Evolutionary conservation across 1,284 basidiomycete species (phyloP).

Genomic region (Stygiomarasmius scandens): DNA sequence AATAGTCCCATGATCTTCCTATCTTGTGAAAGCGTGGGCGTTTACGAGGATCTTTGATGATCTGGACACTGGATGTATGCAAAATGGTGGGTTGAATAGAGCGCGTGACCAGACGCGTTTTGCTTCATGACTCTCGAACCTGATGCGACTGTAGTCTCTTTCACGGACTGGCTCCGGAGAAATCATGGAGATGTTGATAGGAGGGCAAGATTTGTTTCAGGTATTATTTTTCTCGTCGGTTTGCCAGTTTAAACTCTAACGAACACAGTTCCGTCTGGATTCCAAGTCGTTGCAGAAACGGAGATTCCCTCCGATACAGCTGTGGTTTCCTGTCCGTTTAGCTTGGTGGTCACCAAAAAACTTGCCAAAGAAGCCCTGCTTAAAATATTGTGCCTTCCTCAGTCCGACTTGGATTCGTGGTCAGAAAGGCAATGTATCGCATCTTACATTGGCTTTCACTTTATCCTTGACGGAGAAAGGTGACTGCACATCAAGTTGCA

Average conservation of each 20-base stretch:
- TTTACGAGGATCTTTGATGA: background rate
- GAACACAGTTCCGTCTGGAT: conserved; percentile 59
- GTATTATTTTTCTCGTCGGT: conserved; percentile 30
- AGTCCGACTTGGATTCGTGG: conserved; percentile 43
- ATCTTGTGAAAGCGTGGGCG: background rate
- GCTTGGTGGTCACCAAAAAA: conserved; percentile 68
- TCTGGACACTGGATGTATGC: background rate
- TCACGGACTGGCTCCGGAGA: conserved; percentile 52
- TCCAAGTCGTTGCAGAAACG: conserved; percentile 55
- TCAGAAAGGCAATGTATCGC: conserved; percentile 74
- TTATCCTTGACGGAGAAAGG: conserved; percentile 44
- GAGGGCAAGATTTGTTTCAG: conserved; percentile 43
- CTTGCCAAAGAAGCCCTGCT: conserved; percentile 47
- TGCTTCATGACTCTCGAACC: conserved; percentile 18
- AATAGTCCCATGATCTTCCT: background rate
- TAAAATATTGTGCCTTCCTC: conserved; percentile 35
- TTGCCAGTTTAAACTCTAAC: conserved; percentile 10
- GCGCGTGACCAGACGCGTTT: too few species aligned
- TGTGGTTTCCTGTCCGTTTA: conserved; percentile 77
- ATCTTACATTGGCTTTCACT: conserved; percentile 74
- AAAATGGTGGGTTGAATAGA: too few species aligned
- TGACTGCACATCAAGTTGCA: background rate
- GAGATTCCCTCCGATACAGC: conserved; percentile 53
- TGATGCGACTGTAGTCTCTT: conserved; percentile 19
- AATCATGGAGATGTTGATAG: conserved; percentile 55